phyloP scores from a whole-genome alignment of 441 rosid genomes.

The Aleurites moluccanus region DNA sequence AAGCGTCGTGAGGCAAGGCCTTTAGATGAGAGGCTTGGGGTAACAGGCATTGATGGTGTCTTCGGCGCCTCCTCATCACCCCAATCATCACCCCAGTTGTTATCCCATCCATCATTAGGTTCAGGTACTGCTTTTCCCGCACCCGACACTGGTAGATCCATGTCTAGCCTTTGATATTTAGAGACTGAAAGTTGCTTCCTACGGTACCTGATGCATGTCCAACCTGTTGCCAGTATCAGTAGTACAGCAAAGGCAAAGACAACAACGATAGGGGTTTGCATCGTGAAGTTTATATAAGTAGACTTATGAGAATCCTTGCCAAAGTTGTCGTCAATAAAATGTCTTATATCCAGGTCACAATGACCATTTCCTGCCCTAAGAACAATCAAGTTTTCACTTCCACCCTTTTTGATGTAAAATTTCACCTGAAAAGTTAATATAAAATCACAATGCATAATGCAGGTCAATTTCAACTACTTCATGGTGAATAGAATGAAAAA shows the following conservation, averaged over 20 bases:
- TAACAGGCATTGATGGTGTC: conserved; percentile 59
- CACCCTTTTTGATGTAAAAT: conserved; percentile 45
- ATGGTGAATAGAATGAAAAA: background rate
- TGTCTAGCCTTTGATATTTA: conserved; percentile 65
- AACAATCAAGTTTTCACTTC: conserved; percentile 39
- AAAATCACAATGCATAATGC: conserved; percentile 1
- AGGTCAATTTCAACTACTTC: background rate
- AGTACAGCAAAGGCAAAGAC: conserved; percentile 40
- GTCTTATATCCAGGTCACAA: conserved; percentile 65
- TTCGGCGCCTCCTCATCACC: conserved; percentile 74
- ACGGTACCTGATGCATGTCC: conserved; percentile 42
- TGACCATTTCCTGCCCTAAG: conserved; percentile 46
- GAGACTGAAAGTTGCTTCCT: conserved; percentile 31
- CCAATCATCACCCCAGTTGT: conserved; percentile 80
- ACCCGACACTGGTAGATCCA: conserved; percentile 61
- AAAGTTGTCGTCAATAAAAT: conserved; percentile 42
- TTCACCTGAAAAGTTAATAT: conserved; percentile 46
- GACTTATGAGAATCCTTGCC: conserved; percentile 37
- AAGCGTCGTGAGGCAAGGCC: conserved; percentile 72
- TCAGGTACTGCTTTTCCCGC: conserved; percentile 32
- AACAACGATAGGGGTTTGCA: conserved; percentile 34
- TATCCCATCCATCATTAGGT: conserved; percentile 56
- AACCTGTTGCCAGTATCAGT: conserved; percentile 43
- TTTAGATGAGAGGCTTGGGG: conserved; percentile 65
- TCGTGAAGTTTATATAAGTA: conserved; percentile 32